Base-by-base conservation (phyloP, 192 early-diverging fungal species). In the Coemansia sp. region DNA sequence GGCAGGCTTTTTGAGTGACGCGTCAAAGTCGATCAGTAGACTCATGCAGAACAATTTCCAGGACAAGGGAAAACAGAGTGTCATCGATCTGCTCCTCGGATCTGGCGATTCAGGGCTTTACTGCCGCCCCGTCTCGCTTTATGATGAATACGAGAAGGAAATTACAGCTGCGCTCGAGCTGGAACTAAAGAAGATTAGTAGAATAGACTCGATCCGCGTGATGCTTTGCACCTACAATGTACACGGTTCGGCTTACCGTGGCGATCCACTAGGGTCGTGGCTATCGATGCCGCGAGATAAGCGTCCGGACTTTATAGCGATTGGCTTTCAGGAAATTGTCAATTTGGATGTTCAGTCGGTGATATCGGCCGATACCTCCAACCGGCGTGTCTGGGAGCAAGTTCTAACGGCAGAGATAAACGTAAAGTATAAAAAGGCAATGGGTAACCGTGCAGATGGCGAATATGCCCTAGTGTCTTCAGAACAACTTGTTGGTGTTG, bases 291-390 rank as follows among this genome's bases (percentile, higher is more conserved):
- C 65, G n/a, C 60, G 58, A 21, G 60, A 68, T 21, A 31, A 49
- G 46, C 68, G 74, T 3, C 94, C 96, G 0, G 90, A 99, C 63
- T 67, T 98, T 20, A 85, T 88, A 28, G 90, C 89, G 1, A 88
- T 98, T 68, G 96, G 94, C 13, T 92, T 97, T 55, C 95, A 99
- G 69, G 98, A 99, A 70, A 88, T 99, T 26, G 95, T 99, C n/a
- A 90, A 97, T 72, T 75, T 99, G 46, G 93, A 82, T 39, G 83
- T 86, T 23, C 83, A 83, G 28, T 80, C 89, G 67, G 85, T 93
- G 18, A 84, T 91, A 51, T 82, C 84, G 7, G 83, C 87, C 21
- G 89, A 91, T 61, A 81, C 82, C 0, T 74, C 80, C 57, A 88
- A 91, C 59, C 70, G 88, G 62, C 84, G 79, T 28, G 43, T 39